These are phyloP conservation scores for Scleromitrula shiraiana DNA, from an alignment of 2,329 filamentous ascomycete species.

Conservation along the genomic window DNA sequence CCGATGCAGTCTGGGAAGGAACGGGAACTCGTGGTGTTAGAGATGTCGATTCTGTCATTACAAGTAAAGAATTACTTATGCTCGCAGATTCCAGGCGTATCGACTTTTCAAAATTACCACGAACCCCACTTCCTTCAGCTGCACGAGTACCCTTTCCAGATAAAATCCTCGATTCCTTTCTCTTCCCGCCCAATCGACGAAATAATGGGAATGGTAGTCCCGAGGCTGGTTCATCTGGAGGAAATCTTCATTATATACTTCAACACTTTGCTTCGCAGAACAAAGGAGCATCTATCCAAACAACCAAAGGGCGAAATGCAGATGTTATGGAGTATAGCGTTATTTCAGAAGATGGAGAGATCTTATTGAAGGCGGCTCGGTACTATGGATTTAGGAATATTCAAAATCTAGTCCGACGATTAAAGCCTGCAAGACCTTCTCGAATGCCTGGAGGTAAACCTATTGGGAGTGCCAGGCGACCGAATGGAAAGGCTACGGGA, in stretches of 20 bases:
- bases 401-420: constrained; percentile 86
- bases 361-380: constrained; percentile 71
- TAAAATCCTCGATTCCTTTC: constrained; percentile 57
- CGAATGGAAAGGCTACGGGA: constrained; percentile 39
- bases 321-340: constrained; percentile 86
- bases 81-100: constrained; percentile 74
- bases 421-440: constrained; percentile 73
- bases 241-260: constrained; percentile 80
- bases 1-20: constrained; percentile 64
- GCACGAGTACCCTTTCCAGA: constrained; percentile 63
- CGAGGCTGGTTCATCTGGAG: constrained; percentile 73
- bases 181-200: constrained; percentile 52
- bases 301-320: constrained; percentile 71
- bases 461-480: constrained; percentile 46
- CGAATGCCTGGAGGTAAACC: constrained; percentile 70
- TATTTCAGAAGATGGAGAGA: constrained; percentile 44
- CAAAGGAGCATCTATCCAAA: constrained; percentile 63
- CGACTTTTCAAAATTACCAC: constrained; percentile 65
- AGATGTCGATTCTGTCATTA: constrained; percentile 97
- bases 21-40: constrained; percentile 52
- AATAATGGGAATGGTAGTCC: constrained; percentile 37
- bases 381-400: constrained; percentile 99
- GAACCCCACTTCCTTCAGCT: constrained; percentile 40
- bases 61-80: constrained; percentile 87
- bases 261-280: constrained; percentile 63